These are phyloP conservation scores for Nicotiana sylvestris DNA, from an alignment of 257 asterid genomes.

Conservation along the genomic window DNA sequence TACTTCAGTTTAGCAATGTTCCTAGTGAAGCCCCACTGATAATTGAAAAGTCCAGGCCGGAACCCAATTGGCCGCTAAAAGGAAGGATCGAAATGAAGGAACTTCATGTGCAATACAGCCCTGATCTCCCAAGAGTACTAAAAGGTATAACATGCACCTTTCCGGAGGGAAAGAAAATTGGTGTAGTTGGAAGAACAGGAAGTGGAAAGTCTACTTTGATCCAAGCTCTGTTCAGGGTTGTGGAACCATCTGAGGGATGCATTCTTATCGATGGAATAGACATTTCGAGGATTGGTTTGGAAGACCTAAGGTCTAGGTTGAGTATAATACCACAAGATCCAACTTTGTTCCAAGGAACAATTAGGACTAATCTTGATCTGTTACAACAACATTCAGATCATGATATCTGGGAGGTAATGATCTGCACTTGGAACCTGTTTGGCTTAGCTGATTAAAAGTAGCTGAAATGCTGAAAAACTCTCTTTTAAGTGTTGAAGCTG, in stretches of 20 bases:
- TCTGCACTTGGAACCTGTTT: not conserved
- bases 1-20: constrained; percentile 58
- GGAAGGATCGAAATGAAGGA: constrained; percentile 57
- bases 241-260: constrained; percentile 61
- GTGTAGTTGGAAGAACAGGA: constrained; percentile 83
- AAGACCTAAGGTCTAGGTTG: constrained; percentile 66
- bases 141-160: constrained; percentile 70
- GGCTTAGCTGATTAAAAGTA: too few species aligned
- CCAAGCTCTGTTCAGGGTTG: constrained; percentile 80
- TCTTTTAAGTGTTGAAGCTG: too few species aligned
- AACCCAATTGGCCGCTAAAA: constrained; percentile 54
- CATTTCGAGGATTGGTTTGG: constrained; percentile 60
- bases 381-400: constrained; percentile 52
- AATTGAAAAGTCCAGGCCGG: constrained; percentile 49
- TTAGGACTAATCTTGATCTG: constrained; percentile 75
- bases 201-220: constrained; percentile 85
- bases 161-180: constrained; percentile 56
- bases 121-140: constrained; percentile 61
- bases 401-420: constrained; percentile 71
- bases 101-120: constrained; percentile 66
- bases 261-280: constrained; percentile 61
- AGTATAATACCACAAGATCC: constrained; percentile 92
- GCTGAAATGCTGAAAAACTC: too few species aligned
- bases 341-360: constrained; percentile 67
- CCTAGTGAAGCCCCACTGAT: constrained; percentile 68